Percentiles rank a stretch among this genome's conserved stretches.
Evolutionary conservation across 2,329 filamentous ascomycete species (phyloP).

Genomic region (Fusarium sp.): DNA sequence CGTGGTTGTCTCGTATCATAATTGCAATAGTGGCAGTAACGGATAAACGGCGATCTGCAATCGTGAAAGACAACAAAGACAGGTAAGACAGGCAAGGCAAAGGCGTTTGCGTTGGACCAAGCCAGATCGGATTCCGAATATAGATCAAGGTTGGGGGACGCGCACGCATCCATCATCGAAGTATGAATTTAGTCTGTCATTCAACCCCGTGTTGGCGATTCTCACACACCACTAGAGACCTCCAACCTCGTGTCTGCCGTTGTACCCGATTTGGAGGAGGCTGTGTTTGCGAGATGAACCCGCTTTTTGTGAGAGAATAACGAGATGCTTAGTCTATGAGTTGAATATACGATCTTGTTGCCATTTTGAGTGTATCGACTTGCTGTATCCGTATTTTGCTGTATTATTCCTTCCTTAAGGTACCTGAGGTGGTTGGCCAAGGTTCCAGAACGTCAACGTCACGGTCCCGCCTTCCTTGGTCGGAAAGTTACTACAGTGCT

Average conservation of each 20-base stretch:
- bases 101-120: too few relatives aligned
- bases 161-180: constrained; percentile 33
- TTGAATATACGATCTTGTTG: background rate
- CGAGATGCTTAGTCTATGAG: too few relatives aligned
- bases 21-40: background rate
- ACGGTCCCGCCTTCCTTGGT: constrained; percentile 5
- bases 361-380: background rate
- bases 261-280: constrained; percentile 25
- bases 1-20: background rate
- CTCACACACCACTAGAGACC: constrained; percentile 35
- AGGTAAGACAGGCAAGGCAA: too few relatives aligned
- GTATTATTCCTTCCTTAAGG: too few relatives aligned
- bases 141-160: constrained; percentile 35
- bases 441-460: constrained; percentile 38
- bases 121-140: constrained; percentile 31
- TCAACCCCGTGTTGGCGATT: constrained; percentile 33
- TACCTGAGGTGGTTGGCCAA: too few relatives aligned
- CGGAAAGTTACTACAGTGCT: too few relatives aligned
- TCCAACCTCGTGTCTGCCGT: constrained; percentile 40
- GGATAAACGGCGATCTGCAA: constrained; percentile 9
- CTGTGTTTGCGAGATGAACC: constrained; percentile 24
- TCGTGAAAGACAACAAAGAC: constrained; percentile 1
- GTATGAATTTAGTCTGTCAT: background rate
- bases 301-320: background rate
- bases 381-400: too few relatives aligned